Conservation (phyloP, 768 basidiomycete genomes). For the Panaeolus cyanescens region DNA sequence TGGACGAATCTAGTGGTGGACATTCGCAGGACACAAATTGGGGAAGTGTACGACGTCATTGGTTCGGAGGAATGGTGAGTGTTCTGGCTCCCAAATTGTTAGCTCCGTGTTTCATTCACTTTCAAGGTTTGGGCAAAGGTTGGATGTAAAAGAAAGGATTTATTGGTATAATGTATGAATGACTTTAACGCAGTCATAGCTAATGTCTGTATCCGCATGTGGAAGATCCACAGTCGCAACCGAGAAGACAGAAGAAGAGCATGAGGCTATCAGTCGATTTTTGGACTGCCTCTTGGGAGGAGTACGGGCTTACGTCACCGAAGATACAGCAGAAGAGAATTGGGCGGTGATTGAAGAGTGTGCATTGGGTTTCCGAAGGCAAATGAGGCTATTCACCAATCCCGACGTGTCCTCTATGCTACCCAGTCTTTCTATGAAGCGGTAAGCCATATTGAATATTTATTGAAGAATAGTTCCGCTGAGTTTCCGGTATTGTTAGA, state of each 20-base stretch:
- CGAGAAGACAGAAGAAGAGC: neutral
- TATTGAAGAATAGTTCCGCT: neutral
- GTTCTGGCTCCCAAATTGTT: neutral
- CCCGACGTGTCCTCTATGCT: no score
- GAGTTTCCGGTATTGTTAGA: neutral
- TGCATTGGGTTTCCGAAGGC: no score
- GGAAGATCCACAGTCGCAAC: no score
- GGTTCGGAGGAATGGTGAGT: neutral
- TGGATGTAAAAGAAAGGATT: neutral
- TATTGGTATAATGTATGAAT: neutral
- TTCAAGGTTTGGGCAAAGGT: neutral
- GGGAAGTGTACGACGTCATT: neutral
- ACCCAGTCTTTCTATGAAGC: no score
- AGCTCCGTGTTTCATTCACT: neutral
- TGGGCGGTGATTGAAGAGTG: neutral
- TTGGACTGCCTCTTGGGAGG: neutral
- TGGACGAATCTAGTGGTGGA: neutral
- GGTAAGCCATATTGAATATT: no score
- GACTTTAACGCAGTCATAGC: neutral
- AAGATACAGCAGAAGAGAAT: neutral
- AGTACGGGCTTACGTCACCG: neutral
- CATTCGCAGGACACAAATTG: neutral
- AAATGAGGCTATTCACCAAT: no score
- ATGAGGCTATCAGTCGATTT: slow-evolving; percentile 1
- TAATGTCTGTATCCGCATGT: neutral